Evolutionary conservation across 352 stramenopile species (phyloP).

Genomic region (Phytophthora constricta): DNA sequence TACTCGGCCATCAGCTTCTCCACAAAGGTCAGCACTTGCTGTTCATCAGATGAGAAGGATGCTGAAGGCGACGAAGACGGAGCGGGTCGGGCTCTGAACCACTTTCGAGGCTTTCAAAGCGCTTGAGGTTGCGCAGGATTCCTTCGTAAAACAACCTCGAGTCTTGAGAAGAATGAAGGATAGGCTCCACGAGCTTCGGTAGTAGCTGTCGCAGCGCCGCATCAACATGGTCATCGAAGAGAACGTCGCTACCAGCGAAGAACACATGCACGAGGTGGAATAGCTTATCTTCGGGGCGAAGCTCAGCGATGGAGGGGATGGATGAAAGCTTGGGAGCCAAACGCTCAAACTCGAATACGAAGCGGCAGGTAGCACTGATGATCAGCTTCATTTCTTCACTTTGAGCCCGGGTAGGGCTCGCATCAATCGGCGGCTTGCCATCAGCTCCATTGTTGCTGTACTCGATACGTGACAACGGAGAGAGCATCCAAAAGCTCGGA

Average conservation of each 20-base stretch:
- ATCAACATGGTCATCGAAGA: slow-evolving; percentile 75
- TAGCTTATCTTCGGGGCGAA: slow-evolving; percentile 70
- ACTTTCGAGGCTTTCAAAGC: slow-evolving; percentile 54
- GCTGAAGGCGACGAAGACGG: slow-evolving; percentile 1
- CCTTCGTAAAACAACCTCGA: slow-evolving; percentile 49
- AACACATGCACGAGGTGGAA: slow-evolving; percentile 81
- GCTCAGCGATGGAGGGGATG: slow-evolving; percentile 26
- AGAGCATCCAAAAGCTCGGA: slow-evolving; percentile 74
- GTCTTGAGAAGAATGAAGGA: slow-evolving; percentile 33
- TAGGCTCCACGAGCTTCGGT: slow-evolving; percentile 45
- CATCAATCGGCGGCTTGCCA: slow-evolving; percentile 18
- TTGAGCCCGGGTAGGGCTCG: slow-evolving; percentile 50
- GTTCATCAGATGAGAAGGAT: slow-evolving; percentile 55
- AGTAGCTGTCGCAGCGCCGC: slow-evolving; percentile 56
- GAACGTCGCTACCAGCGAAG: slow-evolving; percentile 71
- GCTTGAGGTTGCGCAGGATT: slow-evolving; percentile 56
- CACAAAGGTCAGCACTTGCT: slow-evolving; percentile 69
- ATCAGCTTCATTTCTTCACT: slow-evolving; percentile 79
- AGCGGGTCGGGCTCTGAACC: slow-evolving; percentile 11
- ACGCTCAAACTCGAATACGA: slow-evolving; percentile 64
- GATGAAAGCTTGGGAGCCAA: slow-evolving; percentile 27
- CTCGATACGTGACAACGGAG: slow-evolving; percentile 72
- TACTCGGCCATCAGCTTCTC: slow-evolving; percentile 77
- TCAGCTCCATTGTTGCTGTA: slow-evolving; percentile 40
- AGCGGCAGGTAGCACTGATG: slow-evolving; percentile 69